Evolutionary conservation across 441 rosid species (phyloP), one percentile per base, ranked within the genome.

Genomic region (Arabidopsis hybrid): DNA sequence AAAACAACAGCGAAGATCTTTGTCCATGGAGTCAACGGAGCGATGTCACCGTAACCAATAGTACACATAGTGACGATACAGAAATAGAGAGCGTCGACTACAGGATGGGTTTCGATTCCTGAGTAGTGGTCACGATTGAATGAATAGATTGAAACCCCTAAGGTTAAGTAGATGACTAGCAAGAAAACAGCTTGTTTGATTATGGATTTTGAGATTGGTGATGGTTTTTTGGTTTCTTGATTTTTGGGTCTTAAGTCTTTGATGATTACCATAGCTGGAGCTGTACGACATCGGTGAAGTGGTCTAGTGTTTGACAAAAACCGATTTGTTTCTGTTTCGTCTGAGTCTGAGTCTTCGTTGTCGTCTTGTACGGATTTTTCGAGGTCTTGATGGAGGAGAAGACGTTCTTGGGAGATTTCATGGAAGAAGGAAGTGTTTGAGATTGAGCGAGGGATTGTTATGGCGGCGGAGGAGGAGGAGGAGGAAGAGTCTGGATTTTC

Each of bases 51-150:
- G 13, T 91, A 94, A 6, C 99, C 99, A 31, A 93, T 90, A 1
- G 97, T 94, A 69, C 97, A 94, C 93, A 91, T 88, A 31, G 98
- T 94, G 59, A 94, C 99, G 58, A 94, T 86, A 65, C 95, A 91
- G 81, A 89, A 94, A 69, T 94, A 94, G 6, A 94, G 85, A 5
- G 97, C 97, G 64, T 94, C 99, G 29, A 89, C 94, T 0, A 87
- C 88, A 0, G 93, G 92, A 74, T 91, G 90, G 7, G 99, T 94
- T 36, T 91, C 95, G 8, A 83, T 64, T 12, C 96, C 98, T 2
- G 93, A 89, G 82, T 87, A 94, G 14, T 83, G 79, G 26, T 90
- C 95, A 38, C 82, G 68, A 68, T 88, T 88, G 65, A 85, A 84
- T 9, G 93, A 87, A 60, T 89, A 94, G 18, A 91, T 85, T 2